Percentiles rank a stretch among this genome's conserved stretches.
phyloP scores from a whole-genome alignment of 2,329 filamentous ascomycete species.

The Fusarium napiforme region DNA sequence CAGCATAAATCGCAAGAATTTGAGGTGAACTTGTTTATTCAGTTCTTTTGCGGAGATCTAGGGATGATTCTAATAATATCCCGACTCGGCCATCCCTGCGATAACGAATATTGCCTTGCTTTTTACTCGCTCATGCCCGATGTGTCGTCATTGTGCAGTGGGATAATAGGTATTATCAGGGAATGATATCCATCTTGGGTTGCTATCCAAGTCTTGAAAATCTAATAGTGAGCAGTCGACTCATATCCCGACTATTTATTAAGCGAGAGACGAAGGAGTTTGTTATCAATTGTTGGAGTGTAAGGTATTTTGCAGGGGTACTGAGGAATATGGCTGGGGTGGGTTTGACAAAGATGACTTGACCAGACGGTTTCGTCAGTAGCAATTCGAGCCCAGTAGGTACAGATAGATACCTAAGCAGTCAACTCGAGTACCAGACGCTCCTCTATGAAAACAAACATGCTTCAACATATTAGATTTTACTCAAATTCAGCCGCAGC shows the following conservation, averaged over 20 bases:
- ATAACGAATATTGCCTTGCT: slow-evolving; percentile 20
- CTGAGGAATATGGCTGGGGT: slow-evolving; percentile 1
- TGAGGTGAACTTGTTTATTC: background rate
- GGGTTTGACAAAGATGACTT: background rate
- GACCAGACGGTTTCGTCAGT: background rate
- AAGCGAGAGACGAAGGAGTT: background rate
- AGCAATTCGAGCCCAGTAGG: background rate
- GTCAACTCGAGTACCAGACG: background rate
- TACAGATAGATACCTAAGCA: background rate
- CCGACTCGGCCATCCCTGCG: background rate
- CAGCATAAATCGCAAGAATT: background rate
- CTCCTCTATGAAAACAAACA: background rate
- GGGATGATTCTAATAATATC: background rate
- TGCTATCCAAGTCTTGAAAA: slow-evolving; percentile 8
- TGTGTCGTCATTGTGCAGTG: slow-evolving; percentile 45
- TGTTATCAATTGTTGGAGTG: slow-evolving; percentile 2
- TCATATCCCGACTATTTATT: slow-evolving; percentile 5
- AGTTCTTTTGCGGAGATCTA: background rate
- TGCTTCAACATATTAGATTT: background rate
- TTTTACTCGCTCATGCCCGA: slow-evolving; percentile 12
- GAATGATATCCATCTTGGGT: slow-evolving; percentile 20
- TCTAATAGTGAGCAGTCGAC: slow-evolving; percentile 30
- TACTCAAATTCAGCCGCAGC: background rate
- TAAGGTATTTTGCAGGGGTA: slow-evolving; percentile 9
- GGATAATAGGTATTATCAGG: slow-evolving; percentile 17